phyloP scores from a whole-genome alignment of 2,329 filamentous ascomycete species.

The Sporothrix phasma region DNA sequence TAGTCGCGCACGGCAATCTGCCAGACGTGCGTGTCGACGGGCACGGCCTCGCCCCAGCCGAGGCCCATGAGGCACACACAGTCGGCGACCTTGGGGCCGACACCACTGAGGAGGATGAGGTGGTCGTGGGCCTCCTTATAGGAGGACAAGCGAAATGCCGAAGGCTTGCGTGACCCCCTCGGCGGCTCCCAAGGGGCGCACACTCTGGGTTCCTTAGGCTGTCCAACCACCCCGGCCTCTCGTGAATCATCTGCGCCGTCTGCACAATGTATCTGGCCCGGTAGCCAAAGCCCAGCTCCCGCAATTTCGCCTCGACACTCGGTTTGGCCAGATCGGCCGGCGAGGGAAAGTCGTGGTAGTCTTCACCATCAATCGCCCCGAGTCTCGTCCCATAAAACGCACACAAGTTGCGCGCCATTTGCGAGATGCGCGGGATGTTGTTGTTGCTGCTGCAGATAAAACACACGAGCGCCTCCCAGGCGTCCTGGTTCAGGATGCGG shows the following conservation, averaged over 20 bases:
- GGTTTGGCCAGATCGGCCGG: conserved; percentile 51
- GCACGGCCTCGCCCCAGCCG: conserved; percentile 90
- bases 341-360: conserved; percentile 23
- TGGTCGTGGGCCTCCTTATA: conserved; percentile 75
- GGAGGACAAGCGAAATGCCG: background rate
- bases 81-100: conserved; percentile 93
- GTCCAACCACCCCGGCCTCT: conserved; percentile 64
- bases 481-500: conserved; percentile 84
- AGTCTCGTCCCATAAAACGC: conserved; percentile 72
- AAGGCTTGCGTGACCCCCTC: no score
- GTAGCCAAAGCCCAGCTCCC: conserved; percentile 86
- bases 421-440: conserved; percentile 87
- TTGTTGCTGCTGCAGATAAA: conserved; percentile 99
- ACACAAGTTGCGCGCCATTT: conserved; percentile 94
- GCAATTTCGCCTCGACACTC: conserved; percentile 69
- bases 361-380: conserved; percentile 55
- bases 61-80: conserved; percentile 95
- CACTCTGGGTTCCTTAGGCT: conserved; percentile 67
- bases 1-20: conserved; percentile 96
- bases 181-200: conserved; percentile 32
- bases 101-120: conserved; percentile 70
- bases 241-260: conserved; percentile 66
- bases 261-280: conserved; percentile 84
- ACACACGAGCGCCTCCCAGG: conserved; percentile 86
- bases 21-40: conserved; percentile 97